Conservation (phyloP, 306 rosid genomes). For the Mimosa pudica region DNA sequence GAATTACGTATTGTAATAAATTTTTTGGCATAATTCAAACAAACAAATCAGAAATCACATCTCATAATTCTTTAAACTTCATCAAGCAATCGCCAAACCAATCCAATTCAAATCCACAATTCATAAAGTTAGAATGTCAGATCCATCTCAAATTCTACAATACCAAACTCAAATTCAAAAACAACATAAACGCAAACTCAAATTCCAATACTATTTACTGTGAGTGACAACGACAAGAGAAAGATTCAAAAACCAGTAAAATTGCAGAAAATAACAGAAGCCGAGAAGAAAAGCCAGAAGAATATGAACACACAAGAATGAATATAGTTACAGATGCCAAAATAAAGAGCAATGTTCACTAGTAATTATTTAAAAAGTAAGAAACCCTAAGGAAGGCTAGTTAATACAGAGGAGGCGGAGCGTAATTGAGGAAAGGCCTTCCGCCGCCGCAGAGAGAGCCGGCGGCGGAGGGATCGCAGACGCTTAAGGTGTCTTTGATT, state of each 20-base stretch:
- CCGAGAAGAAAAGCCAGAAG: background rate
- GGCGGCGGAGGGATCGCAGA: conserved; percentile 46
- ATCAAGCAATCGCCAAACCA: too few relatives aligned
- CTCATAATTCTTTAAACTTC: too few relatives aligned
- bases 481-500: conserved; percentile 50
- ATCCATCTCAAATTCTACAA: background rate
- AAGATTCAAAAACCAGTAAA: too few relatives aligned
- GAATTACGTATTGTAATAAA: too few relatives aligned
- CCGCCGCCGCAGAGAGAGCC: conserved; percentile 40
- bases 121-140: background rate
- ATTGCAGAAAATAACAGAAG: too few relatives aligned
- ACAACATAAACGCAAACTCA: too few relatives aligned
- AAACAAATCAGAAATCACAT: too few relatives aligned
- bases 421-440: conserved; percentile 54
- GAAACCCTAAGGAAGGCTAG: background rate
- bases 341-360: too few relatives aligned
- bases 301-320: too few relatives aligned
- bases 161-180: background rate
- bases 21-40: too few relatives aligned
- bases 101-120: background rate
- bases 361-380: background rate
- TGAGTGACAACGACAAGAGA: background rate
- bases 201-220: too few relatives aligned
- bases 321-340: conserved; percentile 1
- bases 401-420: conserved; percentile 44